Percentiles rank a stretch among this genome's conserved stretches.
These are phyloP conservation scores for Nicotiana tomentosiformis DNA, from an alignment of 257 asterid genomes.

Conservation along the genomic window DNA sequence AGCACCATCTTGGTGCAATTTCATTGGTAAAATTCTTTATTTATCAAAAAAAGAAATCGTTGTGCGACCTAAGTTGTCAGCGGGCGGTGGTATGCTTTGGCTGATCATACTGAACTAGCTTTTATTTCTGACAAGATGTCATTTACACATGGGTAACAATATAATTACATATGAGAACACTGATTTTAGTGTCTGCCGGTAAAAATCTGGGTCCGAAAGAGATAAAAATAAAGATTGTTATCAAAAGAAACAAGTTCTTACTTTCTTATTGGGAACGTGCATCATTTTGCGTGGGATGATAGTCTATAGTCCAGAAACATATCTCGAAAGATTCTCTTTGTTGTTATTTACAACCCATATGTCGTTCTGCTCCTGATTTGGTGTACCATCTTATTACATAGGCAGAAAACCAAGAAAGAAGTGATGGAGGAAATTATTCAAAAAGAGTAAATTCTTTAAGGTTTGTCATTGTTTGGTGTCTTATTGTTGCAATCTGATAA, in stretches of 20 bases:
- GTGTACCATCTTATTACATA: constrained; percentile 37
- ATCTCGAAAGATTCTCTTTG: background rate
- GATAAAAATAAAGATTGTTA: background rate
- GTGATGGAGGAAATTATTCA: constrained; percentile 79
- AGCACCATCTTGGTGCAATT: background rate
- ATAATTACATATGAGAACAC: background rate
- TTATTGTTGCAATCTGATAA: constrained; percentile 1
- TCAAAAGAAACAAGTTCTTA: background rate
- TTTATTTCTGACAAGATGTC: background rate
- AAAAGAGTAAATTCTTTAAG: constrained; percentile 93
- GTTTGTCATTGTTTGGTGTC: constrained; percentile 31
- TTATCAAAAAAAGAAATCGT: background rate
- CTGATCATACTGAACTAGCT: background rate
- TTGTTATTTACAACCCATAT: background rate
- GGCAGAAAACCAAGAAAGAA: constrained; percentile 88
- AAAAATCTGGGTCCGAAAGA: background rate
- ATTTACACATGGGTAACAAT: background rate
- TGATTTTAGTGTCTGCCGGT: background rate
- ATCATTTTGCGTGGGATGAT: background rate
- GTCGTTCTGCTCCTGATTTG: constrained; percentile 17
- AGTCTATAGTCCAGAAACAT: background rate
- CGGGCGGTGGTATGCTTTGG: background rate
- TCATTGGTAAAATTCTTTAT: background rate
- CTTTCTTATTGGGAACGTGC: background rate
- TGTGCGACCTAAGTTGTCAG: background rate